phyloP scores from a whole-genome alignment of 768 basidiomycete species.

The Lactifluus volemus region DNA sequence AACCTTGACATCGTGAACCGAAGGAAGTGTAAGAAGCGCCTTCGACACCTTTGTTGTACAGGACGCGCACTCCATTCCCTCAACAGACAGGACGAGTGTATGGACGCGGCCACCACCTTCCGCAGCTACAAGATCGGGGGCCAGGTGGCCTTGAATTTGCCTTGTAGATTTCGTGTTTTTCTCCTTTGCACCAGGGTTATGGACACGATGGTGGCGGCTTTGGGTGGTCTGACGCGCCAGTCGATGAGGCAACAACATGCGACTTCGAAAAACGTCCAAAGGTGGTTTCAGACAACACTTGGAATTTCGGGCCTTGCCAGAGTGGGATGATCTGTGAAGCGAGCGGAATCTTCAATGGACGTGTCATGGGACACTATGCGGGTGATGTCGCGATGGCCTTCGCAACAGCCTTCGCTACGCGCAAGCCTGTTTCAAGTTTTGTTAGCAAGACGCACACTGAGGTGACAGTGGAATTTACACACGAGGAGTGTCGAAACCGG shows the following conservation, averaged over 20 bases:
- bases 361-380: not conserved
- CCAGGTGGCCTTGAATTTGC: not conserved
- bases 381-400: not conserved
- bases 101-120: not conserved
- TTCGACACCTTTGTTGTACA: conserved; percentile 5
- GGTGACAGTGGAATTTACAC: not conserved
- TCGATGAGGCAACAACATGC: conserved; percentile 14
- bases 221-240: conserved; percentile 1
- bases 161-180: not conserved
- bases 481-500: not conserved
- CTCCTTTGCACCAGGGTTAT: not conserved
- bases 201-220: not conserved
- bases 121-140: not conserved
- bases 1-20: conserved; percentile 15
- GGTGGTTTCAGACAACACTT: not conserved
- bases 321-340: not conserved
- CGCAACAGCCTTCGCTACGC: not conserved
- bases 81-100: not conserved
- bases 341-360: not conserved
- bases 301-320: not conserved
- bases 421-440: not conserved
- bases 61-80: conserved; percentile 17
- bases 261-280: conserved; percentile 12
- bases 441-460: not conserved
- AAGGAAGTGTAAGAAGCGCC: conserved; percentile 13